A percentile compares a stretch with the other conserved stretches of the same genome.
phyloP scores from a whole-genome alignment of 805 yeast genomes.

The Isabelozyma rhagii region DNA sequence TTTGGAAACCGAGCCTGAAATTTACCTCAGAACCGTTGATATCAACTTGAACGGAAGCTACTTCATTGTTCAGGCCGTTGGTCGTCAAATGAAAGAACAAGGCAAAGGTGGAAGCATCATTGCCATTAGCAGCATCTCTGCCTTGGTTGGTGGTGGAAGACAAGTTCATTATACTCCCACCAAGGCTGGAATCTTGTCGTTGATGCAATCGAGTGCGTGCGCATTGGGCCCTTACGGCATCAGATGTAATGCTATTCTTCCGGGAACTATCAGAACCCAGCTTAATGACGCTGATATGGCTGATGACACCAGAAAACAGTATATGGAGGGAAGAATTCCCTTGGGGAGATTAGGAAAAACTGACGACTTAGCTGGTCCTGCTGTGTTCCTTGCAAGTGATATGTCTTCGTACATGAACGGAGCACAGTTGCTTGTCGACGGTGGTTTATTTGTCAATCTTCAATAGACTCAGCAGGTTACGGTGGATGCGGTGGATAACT shows the following conservation, averaged over 20 bases:
- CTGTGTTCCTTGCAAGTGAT: conserved; percentile 38
- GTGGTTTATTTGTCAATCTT: conserved; percentile 44
- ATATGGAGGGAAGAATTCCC: conserved; percentile 41
- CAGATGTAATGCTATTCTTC: conserved; percentile 43
- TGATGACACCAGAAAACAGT: conserved; percentile 27
- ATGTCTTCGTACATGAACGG: conserved; percentile 36
- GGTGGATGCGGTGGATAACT: too few relatives aligned
- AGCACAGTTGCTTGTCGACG: conserved; percentile 43
- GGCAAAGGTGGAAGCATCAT: conserved; percentile 48
- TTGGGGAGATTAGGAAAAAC: conserved; percentile 36
- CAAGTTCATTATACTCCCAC: conserved; percentile 49
- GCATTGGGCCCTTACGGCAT: conserved; percentile 43
- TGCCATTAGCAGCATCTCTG: conserved; percentile 41
- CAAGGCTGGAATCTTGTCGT: conserved; percentile 43
- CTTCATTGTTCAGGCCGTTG: conserved; percentile 47
- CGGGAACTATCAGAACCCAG: conserved; percentile 43
- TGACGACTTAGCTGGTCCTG: conserved; percentile 41
- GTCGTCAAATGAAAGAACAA: conserved; percentile 41
- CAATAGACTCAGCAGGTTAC: conserved; percentile 11
- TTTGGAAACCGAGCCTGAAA: conserved; percentile 37
- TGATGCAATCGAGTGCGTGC: conserved; percentile 44
- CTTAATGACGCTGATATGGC: conserved; percentile 42
- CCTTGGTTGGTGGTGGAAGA: conserved; percentile 44
- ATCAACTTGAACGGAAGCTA: conserved; percentile 44
- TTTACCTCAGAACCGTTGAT: conserved; percentile 29